Conservation (phyloP, 1,139 yeast species). For the Zygotorulaspora mrakii region DNA sequence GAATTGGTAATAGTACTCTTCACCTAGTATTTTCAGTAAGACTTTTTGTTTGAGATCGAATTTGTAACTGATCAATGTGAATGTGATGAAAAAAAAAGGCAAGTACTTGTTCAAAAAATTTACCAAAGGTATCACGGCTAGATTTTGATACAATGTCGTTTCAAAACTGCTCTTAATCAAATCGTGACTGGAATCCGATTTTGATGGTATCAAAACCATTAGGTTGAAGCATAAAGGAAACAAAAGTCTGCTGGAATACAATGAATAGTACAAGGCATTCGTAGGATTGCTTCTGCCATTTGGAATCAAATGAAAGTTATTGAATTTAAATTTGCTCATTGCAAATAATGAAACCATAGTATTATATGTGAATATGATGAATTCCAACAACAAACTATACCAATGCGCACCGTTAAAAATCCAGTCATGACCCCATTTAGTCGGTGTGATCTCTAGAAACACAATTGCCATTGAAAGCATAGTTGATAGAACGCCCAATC, state of each 20-base stretch:
- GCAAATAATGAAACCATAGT: constrained; percentile 34
- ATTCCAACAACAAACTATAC: constrained; percentile 25
- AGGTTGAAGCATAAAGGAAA: constrained; percentile 36
- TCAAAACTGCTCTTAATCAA: constrained; percentile 26
- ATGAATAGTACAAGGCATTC: constrained; percentile 33
- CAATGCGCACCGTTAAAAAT: constrained; percentile 25
- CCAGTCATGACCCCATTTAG: constrained; percentile 30
- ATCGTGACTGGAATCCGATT: constrained; percentile 9
- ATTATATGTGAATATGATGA: constrained; percentile 30
- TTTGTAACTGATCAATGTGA: constrained; percentile 29
- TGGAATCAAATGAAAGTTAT: constrained; percentile 33
- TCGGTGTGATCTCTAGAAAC: constrained; percentile 31
- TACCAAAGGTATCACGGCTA: constrained; percentile 30
- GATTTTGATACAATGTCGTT: constrained; percentile 27
- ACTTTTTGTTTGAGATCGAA: constrained; percentile 32
- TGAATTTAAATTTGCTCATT: constrained; percentile 35
- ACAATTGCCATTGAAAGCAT: constrained; percentile 24
- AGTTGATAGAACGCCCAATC: constrained; percentile 17
- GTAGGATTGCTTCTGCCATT: constrained; percentile 36
- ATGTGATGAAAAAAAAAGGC: constrained; percentile 30
- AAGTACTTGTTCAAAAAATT: constrained; percentile 29
- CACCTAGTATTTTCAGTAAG: constrained; percentile 30
- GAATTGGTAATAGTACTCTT: constrained; percentile 35
- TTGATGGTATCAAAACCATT: constrained; percentile 29
- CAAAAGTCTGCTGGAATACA: constrained; percentile 34